Percentiles rank a stretch among this genome's conserved stretches.
phyloP scores from a whole-genome alignment of 495 filamentous ascomycete species.

The Evernia prunastri region DNA sequence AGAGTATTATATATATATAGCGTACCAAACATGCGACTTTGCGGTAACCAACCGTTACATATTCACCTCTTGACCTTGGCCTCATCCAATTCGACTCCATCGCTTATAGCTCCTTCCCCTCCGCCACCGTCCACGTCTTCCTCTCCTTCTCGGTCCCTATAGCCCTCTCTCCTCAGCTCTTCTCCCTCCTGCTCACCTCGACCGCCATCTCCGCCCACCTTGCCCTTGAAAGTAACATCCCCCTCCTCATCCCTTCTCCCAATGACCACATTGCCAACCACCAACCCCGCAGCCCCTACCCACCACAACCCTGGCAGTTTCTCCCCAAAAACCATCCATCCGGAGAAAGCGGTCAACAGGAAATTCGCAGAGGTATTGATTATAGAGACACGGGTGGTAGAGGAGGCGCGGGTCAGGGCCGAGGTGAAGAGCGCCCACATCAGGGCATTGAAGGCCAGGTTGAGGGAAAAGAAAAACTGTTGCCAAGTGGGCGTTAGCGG shows the following conservation, averaged over 20 bases:
- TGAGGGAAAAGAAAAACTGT: slow-evolving; percentile 80
- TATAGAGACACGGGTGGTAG: slow-evolving; percentile 84
- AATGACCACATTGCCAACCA: slow-evolving; percentile 86
- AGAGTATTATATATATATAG: background rate
- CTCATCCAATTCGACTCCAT: slow-evolving; percentile 17
- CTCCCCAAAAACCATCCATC: slow-evolving; percentile 67
- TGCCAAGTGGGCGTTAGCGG: background rate
- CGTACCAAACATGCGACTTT: background rate
- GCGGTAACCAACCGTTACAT: background rate
- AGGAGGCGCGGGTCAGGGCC: slow-evolving; percentile 75
- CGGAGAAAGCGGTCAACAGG: slow-evolving; percentile 79
- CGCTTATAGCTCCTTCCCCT: slow-evolving; percentile 15
- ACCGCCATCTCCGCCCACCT: background rate
- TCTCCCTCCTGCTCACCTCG: slow-evolving; percentile 10
- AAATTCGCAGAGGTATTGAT: slow-evolving; percentile 94
- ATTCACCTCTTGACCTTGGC: background rate
- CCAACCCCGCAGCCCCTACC: slow-evolving; percentile 74
- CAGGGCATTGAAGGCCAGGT: slow-evolving; percentile 80
- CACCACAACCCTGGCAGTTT: slow-evolving; percentile 75
- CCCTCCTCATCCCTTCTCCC: slow-evolving; percentile 63
- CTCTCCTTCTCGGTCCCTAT: slow-evolving; percentile 22
- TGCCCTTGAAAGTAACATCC: background rate
- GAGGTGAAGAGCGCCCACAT: slow-evolving; percentile 87
- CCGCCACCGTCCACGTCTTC: slow-evolving; percentile 17
- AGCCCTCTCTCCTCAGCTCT: slow-evolving; percentile 21